phyloP scores from a whole-genome alignment of 2,329 filamentous ascomycete genomes.

The Lasiodiplodia theobromae region DNA sequence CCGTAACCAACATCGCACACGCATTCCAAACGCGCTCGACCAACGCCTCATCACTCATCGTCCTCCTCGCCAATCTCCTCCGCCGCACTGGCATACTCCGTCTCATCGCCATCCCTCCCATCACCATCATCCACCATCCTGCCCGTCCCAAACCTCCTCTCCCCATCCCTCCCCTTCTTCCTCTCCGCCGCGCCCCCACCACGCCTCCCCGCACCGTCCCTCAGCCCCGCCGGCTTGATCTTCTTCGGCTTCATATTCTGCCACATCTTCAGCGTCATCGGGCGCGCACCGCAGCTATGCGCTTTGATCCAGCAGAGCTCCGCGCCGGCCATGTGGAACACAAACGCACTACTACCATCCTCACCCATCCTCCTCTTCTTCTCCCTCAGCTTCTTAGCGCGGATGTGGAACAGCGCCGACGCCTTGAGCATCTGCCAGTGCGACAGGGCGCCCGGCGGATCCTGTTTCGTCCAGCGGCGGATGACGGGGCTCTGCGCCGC shows the following conservation, averaged over 20 bases:
- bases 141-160: constrained; percentile 1
- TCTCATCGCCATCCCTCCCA: not conserved
- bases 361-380: constrained; percentile 15
- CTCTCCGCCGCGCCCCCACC: not conserved
- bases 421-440: constrained; percentile 57
- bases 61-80: not conserved
- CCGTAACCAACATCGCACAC: not conserved
- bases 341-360: constrained; percentile 37
- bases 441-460: constrained; percentile 28
- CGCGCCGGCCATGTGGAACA: constrained; percentile 50
- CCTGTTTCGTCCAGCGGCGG: constrained; percentile 25
- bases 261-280: constrained; percentile 37
- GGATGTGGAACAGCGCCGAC: constrained; percentile 48
- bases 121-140: not conserved
- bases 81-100: constrained; percentile 1
- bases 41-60: not conserved
- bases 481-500: constrained; percentile 30
- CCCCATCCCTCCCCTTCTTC: not conserved
- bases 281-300: constrained; percentile 28
- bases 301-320: constrained; percentile 51
- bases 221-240: constrained; percentile 32
- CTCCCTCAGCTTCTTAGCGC: constrained; percentile 1
- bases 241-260: constrained; percentile 42
- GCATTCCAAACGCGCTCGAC: too few species aligned
- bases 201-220: not conserved